Base-by-base conservation (phyloP, 2,329 filamentous ascomycete species). In the Ophiostoma triangulosporum region DNA sequence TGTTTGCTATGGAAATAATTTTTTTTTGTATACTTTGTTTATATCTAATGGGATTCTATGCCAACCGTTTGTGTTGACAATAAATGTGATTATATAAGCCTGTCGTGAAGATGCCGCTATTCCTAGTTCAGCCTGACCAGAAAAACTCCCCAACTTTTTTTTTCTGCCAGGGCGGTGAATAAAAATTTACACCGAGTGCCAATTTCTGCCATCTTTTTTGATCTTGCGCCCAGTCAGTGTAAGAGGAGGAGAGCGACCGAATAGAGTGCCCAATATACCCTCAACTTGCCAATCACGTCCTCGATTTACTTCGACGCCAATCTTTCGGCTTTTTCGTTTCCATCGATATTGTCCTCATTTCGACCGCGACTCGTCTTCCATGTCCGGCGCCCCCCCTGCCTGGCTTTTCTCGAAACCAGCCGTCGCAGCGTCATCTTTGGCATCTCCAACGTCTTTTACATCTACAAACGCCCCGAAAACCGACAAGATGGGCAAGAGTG, bases 371-470 rank as follows among this genome's bases (percentile, higher is more conserved):
- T 50, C 56, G 6, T 31, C 32, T 15, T 48, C 35, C 36, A 33
- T 49, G 46, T 29, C 29, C 31, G 17, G 40, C 15, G 45, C 27
- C 26, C 56, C 54, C 20, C 59, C 59, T n/a, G 46, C 58, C 17
- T 60, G 59, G 59, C 52, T 60, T 9, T 60, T 60, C 27, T 58
- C 57, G 6, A 57, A 57, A 29, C 36, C 55, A 5, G 15, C 40
- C 20, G 35, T 53, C 38, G 12, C 46, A 26, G 29, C 46, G 24
- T 24, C 40, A 17, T 50, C 49, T 3, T 31, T n/a, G n/a, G 9
- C 4, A 6, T 14, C 52, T 35, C 24, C 14, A 38, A 51, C 20
- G 2, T 26, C 52, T 38, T 31, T 31, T 4, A 32, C 32, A 17
- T 11, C 24, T 4, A 26, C 17, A 15, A 40, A 31, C 17, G 6